Base-by-base conservation (phyloP, 192 early-diverging fungal species). In the Entophlyctis helioformis region DNA sequence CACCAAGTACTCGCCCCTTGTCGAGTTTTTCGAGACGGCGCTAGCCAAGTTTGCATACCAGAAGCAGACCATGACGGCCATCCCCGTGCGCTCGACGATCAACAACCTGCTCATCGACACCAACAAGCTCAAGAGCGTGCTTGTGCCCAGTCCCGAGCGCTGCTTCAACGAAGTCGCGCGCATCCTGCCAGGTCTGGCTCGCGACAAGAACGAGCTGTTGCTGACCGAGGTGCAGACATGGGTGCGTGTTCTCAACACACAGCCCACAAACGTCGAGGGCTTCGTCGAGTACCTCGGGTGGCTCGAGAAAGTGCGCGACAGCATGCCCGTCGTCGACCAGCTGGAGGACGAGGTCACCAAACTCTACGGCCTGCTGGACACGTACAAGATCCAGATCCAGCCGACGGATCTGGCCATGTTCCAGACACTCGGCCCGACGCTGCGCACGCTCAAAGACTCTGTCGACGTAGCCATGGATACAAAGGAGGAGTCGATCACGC, bases 211-310 rank as follows among this genome's bases (percentile, higher is more conserved):
- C 39, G 77, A 79, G 44, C 38, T 71, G 20, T 56, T 80, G 1
- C 41, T 80, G 28, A 63, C 45, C 18, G 74, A 80, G 44, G 60
- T 76, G n/a, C 76, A 80, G 39, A 61, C 55, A 10, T 79, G 73
- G 70, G 71, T 77, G 12, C 33, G 70, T 24, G 60, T 66, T 6
- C 50, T 79, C 7, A 70, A 71, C 36, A 62, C 67, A 1, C 72
- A 69, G 33, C 58, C 76, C 13, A 24, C 46, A 16, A 77, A 44
- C 21, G 73, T 76, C 8, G 76, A 79, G 51, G 60, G 52, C 22
- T 79, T 76, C 57, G 76, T 79, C 24, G 76, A 79, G 42, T 79
- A 79, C 48, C 46, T 79, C n/a, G 67, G 56, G 26, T 76, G 70
- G 66, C 63, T 79, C 12, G 76, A 79, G 36, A 66, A 63, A 56